Evolutionary conservation across 257 asterid genomes (phyloP).

Genomic region (Coffea canephora): DNA sequence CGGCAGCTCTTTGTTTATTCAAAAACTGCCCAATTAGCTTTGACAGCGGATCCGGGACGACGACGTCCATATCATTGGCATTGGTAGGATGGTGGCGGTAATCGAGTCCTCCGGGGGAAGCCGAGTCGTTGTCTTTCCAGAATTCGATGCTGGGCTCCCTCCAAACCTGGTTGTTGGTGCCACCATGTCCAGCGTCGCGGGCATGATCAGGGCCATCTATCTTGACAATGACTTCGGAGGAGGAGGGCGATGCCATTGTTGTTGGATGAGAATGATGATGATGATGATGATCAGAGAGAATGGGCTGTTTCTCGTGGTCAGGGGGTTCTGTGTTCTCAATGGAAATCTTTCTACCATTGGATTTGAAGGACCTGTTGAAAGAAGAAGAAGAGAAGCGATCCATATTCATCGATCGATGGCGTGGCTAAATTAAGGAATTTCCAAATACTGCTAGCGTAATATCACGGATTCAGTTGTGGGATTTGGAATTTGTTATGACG

Average conservation of each 20-base stretch:
- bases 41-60: slow-evolving; percentile 55
- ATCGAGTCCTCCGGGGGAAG: slow-evolving; percentile 5
- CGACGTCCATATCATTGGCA: slow-evolving; percentile 3
- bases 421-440: neutral
- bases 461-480: neutral
- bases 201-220: slow-evolving; percentile 38
- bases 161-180: slow-evolving; percentile 2
- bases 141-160: slow-evolving; percentile 45
- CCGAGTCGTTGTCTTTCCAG: slow-evolving; percentile 30
- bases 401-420: slow-evolving; percentile 24
- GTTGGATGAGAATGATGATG: neutral
- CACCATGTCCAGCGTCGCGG: neutral
- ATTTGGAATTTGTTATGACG: neutral
- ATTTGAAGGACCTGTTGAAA: slow-evolving; percentile 49
- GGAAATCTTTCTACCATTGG: slow-evolving; percentile 35
- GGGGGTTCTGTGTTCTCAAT: slow-evolving; percentile 32
- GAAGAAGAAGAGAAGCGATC: slow-evolving; percentile 45
- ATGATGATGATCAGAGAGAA: slow-evolving; percentile 36
- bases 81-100: slow-evolving; percentile 4
- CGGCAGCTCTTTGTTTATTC: slow-evolving; percentile 55
- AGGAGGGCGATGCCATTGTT: slow-evolving; percentile 16
- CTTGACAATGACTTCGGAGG: slow-evolving; percentile 52
- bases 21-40: slow-evolving; percentile 58
- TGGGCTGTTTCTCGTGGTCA: slow-evolving; percentile 46
- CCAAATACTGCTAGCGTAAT: neutral